These are phyloP conservation scores for Amanita fuliginea DNA, from an alignment of 768 basidiomycete genomes.

Conservation along the genomic window DNA sequence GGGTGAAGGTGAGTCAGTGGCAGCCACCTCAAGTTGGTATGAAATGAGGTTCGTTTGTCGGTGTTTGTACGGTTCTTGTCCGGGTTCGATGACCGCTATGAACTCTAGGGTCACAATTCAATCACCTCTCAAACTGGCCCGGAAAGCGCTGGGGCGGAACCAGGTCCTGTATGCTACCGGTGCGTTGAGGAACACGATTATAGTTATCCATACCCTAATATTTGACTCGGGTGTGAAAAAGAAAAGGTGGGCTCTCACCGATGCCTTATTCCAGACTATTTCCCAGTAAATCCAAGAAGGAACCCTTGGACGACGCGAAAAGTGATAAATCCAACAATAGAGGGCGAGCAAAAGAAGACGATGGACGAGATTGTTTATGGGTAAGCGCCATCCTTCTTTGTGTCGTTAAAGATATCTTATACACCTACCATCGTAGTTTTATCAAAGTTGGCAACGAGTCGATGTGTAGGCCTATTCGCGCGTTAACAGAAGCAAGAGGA, in stretches of 20 bases:
- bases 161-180: conserved; percentile 89
- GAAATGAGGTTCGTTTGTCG: no score
- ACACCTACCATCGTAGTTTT: conserved; percentile 56
- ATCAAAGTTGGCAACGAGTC: conserved; percentile 96
- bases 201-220: no score
- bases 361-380: conserved; percentile 87
- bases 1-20: no score
- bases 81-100: conserved; percentile 86
- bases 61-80: no score
- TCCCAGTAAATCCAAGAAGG: conserved; percentile 87
- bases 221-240: no score
- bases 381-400: conserved; percentile 26
- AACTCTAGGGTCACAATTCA: conserved; percentile 89
- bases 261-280: conserved; percentile 83
- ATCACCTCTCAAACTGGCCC: conserved; percentile 82
- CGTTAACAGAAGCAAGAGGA: conserved; percentile 83
- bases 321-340: conserved; percentile 48
- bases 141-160: conserved; percentile 87
- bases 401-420: neutral
- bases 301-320: conserved; percentile 69
- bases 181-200: conserved; percentile 14
- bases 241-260: conserved; percentile 91
- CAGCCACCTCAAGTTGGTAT: no score
- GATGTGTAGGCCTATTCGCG: conserved; percentile 89
- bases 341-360: conserved; percentile 36